These are phyloP conservation scores for Starmerella bombi DNA, from an alignment of 805 yeast genomes.

Conservation along the genomic window DNA sequence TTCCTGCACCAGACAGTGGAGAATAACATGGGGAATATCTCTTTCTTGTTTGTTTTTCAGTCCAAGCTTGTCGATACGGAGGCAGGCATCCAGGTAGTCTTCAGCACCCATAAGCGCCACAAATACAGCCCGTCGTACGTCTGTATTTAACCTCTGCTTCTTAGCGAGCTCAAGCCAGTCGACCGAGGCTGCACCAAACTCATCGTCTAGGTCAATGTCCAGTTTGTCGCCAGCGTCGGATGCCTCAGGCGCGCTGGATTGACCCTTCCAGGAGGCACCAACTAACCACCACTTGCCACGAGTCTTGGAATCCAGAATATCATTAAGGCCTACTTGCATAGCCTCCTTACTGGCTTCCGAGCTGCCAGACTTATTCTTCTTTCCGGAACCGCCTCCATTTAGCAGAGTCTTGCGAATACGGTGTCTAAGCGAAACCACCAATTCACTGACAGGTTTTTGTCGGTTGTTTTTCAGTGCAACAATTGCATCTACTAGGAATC, in stretches of 20 bases:
- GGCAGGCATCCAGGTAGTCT: constrained; percentile 78
- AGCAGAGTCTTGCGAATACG: constrained; percentile 48
- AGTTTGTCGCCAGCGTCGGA: constrained; percentile 28
- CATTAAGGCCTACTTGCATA: constrained; percentile 68
- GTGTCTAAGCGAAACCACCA: constrained; percentile 38
- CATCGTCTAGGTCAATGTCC: constrained; percentile 55
- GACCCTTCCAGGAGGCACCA: constrained; percentile 94
- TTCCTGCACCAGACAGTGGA: constrained; percentile 80
- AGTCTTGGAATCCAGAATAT: constrained; percentile 60
- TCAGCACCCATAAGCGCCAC: constrained; percentile 90
- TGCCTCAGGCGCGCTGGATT: constrained; percentile 20
- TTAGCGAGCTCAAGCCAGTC: constrained; percentile 83
- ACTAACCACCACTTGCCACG: constrained; percentile 99
- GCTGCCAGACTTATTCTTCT: no score
- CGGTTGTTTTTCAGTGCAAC: constrained; percentile 79
- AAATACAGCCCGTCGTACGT: constrained; percentile 83
- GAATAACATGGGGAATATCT: constrained; percentile 72
- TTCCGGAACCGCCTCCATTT: constrained; percentile 36
- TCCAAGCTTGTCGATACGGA: constrained; percentile 64
- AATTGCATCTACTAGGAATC: constrained; percentile 73
- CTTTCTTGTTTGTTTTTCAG: constrained; percentile 68
- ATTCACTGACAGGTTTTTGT: constrained; percentile 44
- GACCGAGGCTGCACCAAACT: constrained; percentile 32
- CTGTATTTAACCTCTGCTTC: constrained; percentile 87
- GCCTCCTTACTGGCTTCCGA: constrained; percentile 41